Percentiles rank a stretch among this genome's conserved stretches.
phyloP scores from a whole-genome alignment of 2,329 filamentous ascomycete genomes.

The Talaromyces sp. region DNA sequence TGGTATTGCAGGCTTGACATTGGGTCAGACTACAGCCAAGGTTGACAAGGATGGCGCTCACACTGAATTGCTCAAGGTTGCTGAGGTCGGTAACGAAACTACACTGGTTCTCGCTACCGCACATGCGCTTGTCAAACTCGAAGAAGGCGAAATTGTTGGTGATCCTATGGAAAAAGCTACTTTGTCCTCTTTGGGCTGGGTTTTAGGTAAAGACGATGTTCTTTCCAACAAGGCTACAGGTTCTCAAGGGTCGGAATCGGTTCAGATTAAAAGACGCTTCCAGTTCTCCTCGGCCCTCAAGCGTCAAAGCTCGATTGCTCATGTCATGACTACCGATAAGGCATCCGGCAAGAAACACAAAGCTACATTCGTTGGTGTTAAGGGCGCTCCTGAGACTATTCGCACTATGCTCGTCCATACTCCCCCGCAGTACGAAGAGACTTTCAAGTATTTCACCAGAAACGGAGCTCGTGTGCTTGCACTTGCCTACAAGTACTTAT shows the following conservation, averaged over 20 bases:
- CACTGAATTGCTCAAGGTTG: conserved; percentile 69
- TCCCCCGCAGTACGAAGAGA: conserved; percentile 90
- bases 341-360: conserved; percentile 71
- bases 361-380: conserved; percentile 90
- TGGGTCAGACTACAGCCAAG: conserved; percentile 65
- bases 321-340: conserved; percentile 68
- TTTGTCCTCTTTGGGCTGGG: conserved; percentile 83
- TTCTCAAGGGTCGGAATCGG: conserved; percentile 59
- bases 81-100: conserved; percentile 71
- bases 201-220: conserved; percentile 81
- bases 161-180: conserved; percentile 99
- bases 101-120: conserved; percentile 91
- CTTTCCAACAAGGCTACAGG: conserved; percentile 64
- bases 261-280: conserved; percentile 94
- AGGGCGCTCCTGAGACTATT: conserved; percentile 96
- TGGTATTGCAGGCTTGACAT: conserved; percentile 83
- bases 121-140: conserved; percentile 90
- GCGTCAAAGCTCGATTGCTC: conserved; percentile 90
- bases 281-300: conserved; percentile 97
- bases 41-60: conserved; percentile 79
- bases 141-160: conserved; percentile 94
- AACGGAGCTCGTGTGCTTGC: conserved; percentile 93
- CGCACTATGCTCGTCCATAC: conserved; percentile 82
- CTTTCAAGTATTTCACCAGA: conserved; percentile 95
- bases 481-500: conserved; percentile 88